Evolutionary conservation across 768 basidiomycete genomes (phyloP).

Genomic region (Cubamyces lactineus): DNA sequence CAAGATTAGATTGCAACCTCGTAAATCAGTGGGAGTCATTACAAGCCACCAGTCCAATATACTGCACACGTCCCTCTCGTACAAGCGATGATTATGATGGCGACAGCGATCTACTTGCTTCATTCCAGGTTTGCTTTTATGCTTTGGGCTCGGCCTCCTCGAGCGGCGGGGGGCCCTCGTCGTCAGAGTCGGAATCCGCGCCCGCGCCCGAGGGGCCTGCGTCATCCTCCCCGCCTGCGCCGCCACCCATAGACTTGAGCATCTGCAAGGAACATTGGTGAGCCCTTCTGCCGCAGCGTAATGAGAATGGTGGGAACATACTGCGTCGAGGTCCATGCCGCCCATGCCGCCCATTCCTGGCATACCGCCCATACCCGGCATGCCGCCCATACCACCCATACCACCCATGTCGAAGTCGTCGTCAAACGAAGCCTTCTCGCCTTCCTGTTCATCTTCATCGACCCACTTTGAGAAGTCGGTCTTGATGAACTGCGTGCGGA

Average conservation of each 20-base stretch:
- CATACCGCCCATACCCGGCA: conserved; percentile 39
- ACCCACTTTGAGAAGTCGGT: conserved; percentile 96
- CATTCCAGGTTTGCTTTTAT: conserved; percentile 28
- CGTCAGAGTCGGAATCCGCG: conserved; percentile 50
- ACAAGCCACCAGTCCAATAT: conserved; percentile 18
- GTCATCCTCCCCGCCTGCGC: conserved; percentile 22
- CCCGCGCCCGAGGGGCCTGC: conserved; percentile 29
- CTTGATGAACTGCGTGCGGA: conserved; percentile 82
- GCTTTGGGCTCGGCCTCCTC: conserved; percentile 62
- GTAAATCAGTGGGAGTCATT: conserved; percentile 18
- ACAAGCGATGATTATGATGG: conserved; percentile 1
- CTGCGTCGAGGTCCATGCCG: conserved; percentile 69
- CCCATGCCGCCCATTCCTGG: conserved; percentile 44
- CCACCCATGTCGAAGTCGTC: conserved; percentile 46
- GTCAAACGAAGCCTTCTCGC: conserved; percentile 44
- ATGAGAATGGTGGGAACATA: conserved; percentile 28
- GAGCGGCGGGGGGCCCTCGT: conserved; percentile 80
- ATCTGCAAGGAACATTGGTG: conserved; percentile 36
- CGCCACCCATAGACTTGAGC: conserved; percentile 44
- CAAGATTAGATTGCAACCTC: conserved; percentile 23
- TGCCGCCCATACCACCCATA: conserved; percentile 44
- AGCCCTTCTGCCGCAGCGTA: not conserved
- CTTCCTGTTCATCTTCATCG: conserved; percentile 96
- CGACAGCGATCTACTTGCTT: conserved; percentile 8
- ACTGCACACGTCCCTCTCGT: conserved; percentile 25